Evolutionary conservation across 108 stramenopile species (phyloP).

Genomic region (Seminavis robusta): DNA sequence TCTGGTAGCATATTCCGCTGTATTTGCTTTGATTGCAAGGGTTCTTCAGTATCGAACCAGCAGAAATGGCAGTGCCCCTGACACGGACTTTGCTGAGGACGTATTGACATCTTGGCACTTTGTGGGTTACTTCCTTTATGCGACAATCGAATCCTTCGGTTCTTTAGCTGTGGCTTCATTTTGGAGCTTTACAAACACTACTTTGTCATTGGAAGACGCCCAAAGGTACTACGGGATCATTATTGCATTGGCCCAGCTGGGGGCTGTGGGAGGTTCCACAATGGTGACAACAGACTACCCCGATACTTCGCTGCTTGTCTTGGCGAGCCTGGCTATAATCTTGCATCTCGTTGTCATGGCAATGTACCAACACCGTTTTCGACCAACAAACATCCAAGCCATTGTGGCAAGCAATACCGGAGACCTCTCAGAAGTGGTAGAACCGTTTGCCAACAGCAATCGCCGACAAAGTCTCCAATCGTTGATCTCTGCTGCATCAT

Average conservation of each 20-base stretch:
- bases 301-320: conserved; percentile 21
- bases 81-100: conserved; percentile 1
- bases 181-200: conserved; percentile 95
- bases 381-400: conserved; percentile 2
- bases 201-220: conserved; percentile 80
- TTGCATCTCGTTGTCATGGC: conserved; percentile 42
- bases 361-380: conserved; percentile 30
- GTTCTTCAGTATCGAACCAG: conserved; percentile 23
- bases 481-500: neutral
- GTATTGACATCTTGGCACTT: conserved; percentile 41
- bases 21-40: conserved; percentile 45
- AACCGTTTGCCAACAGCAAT: neutral
- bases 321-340: conserved; percentile 38
- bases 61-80: neutral
- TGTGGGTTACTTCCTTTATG: conserved; percentile 84
- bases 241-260: conserved; percentile 91
- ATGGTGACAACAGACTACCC: conserved; percentile 46
- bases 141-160: conserved; percentile 93
- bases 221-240: conserved; percentile 92
- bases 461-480: neutral
- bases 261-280: conserved; percentile 87
- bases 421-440: neutral
- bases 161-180: conserved; percentile 90
- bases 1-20: conserved; percentile 53
- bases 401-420: neutral